Evolutionary conservation across 129 eudicot species (phyloP), one percentile per base, ranked within the genome.

Genomic region (Centaurea solstitialis): DNA sequence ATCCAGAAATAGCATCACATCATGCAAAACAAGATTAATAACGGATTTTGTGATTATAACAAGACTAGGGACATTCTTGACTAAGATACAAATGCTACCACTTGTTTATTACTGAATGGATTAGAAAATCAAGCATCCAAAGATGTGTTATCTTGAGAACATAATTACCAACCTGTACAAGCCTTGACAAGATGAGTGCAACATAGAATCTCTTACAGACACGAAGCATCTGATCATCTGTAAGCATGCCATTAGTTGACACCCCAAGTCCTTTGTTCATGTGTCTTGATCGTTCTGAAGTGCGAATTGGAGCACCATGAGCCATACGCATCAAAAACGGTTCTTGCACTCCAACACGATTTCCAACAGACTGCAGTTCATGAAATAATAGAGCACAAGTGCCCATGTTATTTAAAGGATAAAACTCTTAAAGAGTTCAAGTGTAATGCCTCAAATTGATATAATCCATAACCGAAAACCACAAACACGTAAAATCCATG

Each of bases 281-380:
- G 71, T 84, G 85, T 77, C 91, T 90, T 75, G 91, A 81, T 83
- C 76, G 89, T 74, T 81, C 84, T 59, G 89, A 83, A 23, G 83
- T 72, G 70, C 96, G 96, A 80, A 88, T 37, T 83, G 94, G 96
- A 50, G 92, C 98, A 15, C 99, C 97, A 81, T 95, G 99, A 41
- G 99, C 98, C 99, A 95, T 92, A 64, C 97, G 97, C 99, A 95
- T 95, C 57, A 95, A 68, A 88, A 95, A 95, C 20, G 97, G 97
- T 78, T 95, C 99, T 79, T 89, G 88, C 38, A 95, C 99, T 79
- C 99, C 99, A 78, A 92, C 98, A 38, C 94, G 90, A 61, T 95
- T 95, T 74, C 98, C 99, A 83, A 92, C 99, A 24, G 99, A 90
- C 99, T 94, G 84, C 87, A 90, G 5, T 24, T 59, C 85, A 84